Evolutionary conservation across 1,284 basidiomycete genomes (phyloP).

Genomic region (Apiotrichum montevideense): DNA sequence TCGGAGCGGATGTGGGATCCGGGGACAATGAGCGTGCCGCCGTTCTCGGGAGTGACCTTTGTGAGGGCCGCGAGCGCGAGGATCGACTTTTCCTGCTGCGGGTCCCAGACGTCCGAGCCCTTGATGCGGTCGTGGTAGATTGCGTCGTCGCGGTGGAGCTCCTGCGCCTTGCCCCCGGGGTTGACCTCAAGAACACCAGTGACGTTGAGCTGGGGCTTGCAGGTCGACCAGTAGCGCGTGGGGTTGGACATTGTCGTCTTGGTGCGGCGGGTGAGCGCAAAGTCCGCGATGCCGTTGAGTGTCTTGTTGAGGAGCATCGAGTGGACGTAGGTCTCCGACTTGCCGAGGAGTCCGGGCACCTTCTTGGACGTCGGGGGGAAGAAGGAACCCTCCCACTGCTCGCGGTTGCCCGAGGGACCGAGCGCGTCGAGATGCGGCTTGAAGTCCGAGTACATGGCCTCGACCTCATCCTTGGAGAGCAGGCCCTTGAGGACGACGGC

Average conservation of each 20-base stretch:
- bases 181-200: slow-evolving; percentile 16
- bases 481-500: slow-evolving; percentile 17
- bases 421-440: slow-evolving; percentile 15
- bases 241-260: slow-evolving; percentile 18
- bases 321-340: slow-evolving; percentile 12
- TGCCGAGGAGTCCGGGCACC: slow-evolving; percentile 13
- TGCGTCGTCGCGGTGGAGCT: slow-evolving; percentile 19
- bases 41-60: slow-evolving; percentile 16
- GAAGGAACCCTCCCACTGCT: slow-evolving; percentile 20
- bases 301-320: slow-evolving; percentile 13
- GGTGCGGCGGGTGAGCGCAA: slow-evolving; percentile 14
- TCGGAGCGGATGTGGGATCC: slow-evolving; percentile 18
- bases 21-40: slow-evolving; percentile 18
- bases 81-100: slow-evolving; percentile 14
- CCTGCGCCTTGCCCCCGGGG: slow-evolving; percentile 16
- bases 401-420: slow-evolving; percentile 11
- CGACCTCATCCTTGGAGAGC: slow-evolving; percentile 9
- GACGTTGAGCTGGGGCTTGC: slow-evolving; percentile 17
- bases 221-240: slow-evolving; percentile 15
- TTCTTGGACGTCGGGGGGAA: slow-evolving; percentile 18
- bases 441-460: slow-evolving; percentile 12
- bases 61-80: slow-evolving; percentile 12
- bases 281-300: slow-evolving; percentile 15
- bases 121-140: slow-evolving; percentile 17
- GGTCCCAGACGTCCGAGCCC: slow-evolving; percentile 14